These are phyloP conservation scores for Melampsora americana DNA, from an alignment of 1,284 basidiomycete species.

Conservation along the genomic window DNA sequence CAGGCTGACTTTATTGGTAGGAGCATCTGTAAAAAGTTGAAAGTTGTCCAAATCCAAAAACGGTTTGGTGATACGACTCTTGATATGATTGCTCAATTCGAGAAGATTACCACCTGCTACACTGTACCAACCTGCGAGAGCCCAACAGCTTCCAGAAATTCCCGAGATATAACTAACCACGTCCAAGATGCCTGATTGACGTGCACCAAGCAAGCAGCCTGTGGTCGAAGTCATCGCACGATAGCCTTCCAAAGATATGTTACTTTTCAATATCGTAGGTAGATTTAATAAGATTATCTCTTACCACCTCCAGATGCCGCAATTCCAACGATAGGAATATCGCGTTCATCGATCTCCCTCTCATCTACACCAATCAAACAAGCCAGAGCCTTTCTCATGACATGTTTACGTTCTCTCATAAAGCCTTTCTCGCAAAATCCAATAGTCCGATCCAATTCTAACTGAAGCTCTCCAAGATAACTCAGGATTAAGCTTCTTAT, in stretches of 20 bases:
- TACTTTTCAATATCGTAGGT: constrained; percentile 11
- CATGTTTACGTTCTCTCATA: constrained; percentile 53
- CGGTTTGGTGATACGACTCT: constrained; percentile 54
- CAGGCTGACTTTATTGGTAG: constrained; percentile 54
- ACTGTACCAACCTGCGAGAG: constrained; percentile 56
- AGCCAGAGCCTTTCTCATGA: constrained; percentile 55
- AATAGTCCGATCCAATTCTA: constrained; percentile 53
- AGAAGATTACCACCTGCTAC: constrained; percentile 53
- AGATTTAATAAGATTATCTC: neutral
- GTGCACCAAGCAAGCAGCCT: constrained; percentile 55
- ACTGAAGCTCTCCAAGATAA: constrained; percentile 57
- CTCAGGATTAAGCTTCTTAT: constrained; percentile 55
- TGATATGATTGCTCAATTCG: constrained; percentile 52
- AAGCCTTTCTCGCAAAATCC: constrained; percentile 56
- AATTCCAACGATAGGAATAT: constrained; percentile 57
- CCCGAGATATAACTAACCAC: constrained; percentile 56
- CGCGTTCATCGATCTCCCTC: constrained; percentile 55
- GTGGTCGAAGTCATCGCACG: constrained; percentile 58
- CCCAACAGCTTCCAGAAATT: constrained; percentile 58
- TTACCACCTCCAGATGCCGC: constrained; percentile 57
- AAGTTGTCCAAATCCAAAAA: constrained; percentile 56
- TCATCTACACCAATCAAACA: constrained; percentile 54
- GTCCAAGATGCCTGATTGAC: constrained; percentile 54
- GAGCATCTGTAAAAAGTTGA: constrained; percentile 54
- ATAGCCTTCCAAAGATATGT: constrained; percentile 50